Evolutionary conservation across 305 asterid genomes (phyloP).

Genomic region (Fraxinus platypoda): DNA sequence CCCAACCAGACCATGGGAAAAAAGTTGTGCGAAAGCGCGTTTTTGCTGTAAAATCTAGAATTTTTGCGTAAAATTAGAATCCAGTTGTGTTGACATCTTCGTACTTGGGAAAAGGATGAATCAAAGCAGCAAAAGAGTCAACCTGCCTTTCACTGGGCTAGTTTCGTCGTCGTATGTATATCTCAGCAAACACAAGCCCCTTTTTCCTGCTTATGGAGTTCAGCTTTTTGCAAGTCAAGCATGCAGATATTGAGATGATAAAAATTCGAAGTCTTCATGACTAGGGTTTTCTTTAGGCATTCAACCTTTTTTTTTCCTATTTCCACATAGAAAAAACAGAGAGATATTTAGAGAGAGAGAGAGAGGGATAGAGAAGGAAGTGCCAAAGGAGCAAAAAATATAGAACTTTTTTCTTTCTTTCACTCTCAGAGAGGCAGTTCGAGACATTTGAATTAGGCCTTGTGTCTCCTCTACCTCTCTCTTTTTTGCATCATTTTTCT

Average conservation of each 20-base stretch:
- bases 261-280: slow-evolving; percentile 11
- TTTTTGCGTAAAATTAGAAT: neutral
- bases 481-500: slow-evolving; percentile 8
- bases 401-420: slow-evolving; percentile 15
- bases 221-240: slow-evolving; percentile 50
- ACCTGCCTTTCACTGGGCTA: slow-evolving; percentile 40
- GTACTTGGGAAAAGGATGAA: neutral
- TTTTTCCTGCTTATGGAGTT: slow-evolving; percentile 29
- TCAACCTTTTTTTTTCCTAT: neutral
- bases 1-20: no score
- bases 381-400: slow-evolving; percentile 23
- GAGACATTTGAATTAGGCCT: slow-evolving; percentile 67
- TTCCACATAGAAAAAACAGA: neutral
- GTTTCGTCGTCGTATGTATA: slow-evolving; percentile 32
- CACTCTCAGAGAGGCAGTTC: slow-evolving; percentile 54
- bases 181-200: slow-evolving; percentile 21
- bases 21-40: neutral
- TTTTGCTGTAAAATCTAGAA: neutral
- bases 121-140: slow-evolving; percentile 36
- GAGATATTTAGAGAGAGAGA: slow-evolving; percentile 6
- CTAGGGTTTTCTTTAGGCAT: slow-evolving; percentile 42
- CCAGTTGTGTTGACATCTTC: neutral
- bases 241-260: slow-evolving; percentile 50
- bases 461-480: slow-evolving; percentile 70
- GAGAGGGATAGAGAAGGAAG: slow-evolving; percentile 45